Percentiles rank a stretch among this genome's conserved stretches.
These are phyloP conservation scores for Rubus idaeus DNA, from an alignment of 306 rosid species.

Conservation along the genomic window DNA sequence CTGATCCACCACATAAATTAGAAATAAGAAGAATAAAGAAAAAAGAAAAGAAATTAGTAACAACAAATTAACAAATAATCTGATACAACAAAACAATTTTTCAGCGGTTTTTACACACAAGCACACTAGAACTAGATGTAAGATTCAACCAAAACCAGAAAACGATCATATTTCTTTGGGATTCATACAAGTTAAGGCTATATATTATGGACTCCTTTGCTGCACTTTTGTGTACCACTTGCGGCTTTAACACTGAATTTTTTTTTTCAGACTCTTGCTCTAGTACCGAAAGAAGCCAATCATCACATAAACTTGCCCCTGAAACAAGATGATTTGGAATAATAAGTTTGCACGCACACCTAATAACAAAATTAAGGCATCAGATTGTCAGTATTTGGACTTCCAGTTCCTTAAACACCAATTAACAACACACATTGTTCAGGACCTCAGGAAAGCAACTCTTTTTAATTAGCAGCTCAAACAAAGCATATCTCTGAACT, in stretches of 20 bases:
- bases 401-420: slow-evolving; percentile 18
- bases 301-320: slow-evolving; percentile 11
- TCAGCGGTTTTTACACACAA: background rate
- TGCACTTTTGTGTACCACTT: background rate
- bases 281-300: background rate
- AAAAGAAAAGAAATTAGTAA: background rate
- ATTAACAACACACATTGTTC: slow-evolving; percentile 13
- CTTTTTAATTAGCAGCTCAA: background rate
- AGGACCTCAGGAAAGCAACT: background rate
- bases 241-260: background rate
- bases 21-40: background rate
- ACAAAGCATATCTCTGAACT: background rate
- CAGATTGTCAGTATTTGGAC: background rate
- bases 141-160: background rate
- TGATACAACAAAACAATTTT: background rate
- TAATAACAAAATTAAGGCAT: background rate
- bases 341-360: background rate
- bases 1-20: background rate
- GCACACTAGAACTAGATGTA: background rate
- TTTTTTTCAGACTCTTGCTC: slow-evolving; percentile 5
- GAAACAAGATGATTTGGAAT: background rate
- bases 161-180: background rate
- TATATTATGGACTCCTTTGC: slow-evolving; percentile 1
- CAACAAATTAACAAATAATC: background rate
- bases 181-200: slow-evolving; percentile 8